Conservation (phyloP, 2,329 filamentous ascomycete genomes). For the Aspergillus carbonarius region DNA sequence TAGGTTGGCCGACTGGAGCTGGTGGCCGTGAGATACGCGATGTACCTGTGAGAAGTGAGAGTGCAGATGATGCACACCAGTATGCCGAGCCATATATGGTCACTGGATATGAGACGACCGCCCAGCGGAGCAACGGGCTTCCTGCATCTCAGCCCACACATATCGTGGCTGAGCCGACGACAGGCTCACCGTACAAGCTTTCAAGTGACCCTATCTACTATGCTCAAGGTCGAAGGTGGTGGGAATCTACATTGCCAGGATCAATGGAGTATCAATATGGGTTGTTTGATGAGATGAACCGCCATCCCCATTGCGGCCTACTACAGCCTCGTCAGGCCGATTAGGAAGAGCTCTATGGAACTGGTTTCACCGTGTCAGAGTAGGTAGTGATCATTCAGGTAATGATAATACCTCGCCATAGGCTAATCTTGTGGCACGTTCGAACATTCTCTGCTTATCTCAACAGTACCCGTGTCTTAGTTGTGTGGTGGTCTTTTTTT, state of each 20-base stretch:
- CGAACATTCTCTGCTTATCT: too few relatives aligned
- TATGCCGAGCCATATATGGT: constrained; percentile 80
- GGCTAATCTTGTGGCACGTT: too few relatives aligned
- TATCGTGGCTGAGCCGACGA: constrained; percentile 26
- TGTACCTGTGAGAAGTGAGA: constrained; percentile 12
- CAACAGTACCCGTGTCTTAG: too few relatives aligned
- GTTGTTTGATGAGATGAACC: constrained; percentile 34
- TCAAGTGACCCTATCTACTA: constrained; percentile 44
- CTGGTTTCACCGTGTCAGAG: not conserved
- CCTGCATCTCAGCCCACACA: constrained; percentile 14
- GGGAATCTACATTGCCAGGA: constrained; percentile 32
- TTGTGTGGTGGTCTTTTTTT: too few relatives aligned
- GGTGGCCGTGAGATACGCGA: constrained; percentile 48
- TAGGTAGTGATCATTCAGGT: not conserved
- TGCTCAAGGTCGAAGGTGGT: constrained; percentile 37
- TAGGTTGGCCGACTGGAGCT: not conserved
- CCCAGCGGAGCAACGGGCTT: constrained; percentile 61
- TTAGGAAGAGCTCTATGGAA: not conserved
- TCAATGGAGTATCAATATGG: constrained; percentile 42
- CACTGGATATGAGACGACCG: constrained; percentile 72
- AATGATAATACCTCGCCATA: not conserved
- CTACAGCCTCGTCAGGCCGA: not conserved
- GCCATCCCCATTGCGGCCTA: constrained; percentile 23
- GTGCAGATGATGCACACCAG: constrained; percentile 27
- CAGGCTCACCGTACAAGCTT: constrained; percentile 33